A percentile compares a stretch with the other conserved stretches of the same genome.
Conservation (phyloP, 1,139 yeast genomes). For the Diutina sp. region DNA sequence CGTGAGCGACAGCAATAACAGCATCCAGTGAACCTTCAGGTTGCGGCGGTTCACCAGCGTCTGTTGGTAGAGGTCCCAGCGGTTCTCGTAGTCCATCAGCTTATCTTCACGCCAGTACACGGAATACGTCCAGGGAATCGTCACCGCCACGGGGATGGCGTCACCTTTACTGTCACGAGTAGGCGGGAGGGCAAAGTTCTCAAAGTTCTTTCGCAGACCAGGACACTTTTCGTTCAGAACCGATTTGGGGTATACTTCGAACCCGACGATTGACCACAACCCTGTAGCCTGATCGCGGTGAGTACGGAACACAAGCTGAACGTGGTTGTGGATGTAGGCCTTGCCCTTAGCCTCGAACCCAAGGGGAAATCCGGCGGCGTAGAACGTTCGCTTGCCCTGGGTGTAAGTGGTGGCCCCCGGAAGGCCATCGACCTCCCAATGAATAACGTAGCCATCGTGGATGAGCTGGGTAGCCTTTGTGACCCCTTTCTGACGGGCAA, state of each 20-base stretch:
- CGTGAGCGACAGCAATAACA: constrained; percentile 53
- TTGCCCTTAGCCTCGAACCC: constrained; percentile 48
- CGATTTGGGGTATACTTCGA: constrained; percentile 82
- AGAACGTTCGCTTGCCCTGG: constrained; percentile 46
- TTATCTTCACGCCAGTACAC: constrained; percentile 84
- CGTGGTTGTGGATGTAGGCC: constrained; percentile 63
- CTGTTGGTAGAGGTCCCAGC: constrained; percentile 68
- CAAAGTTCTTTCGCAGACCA: constrained; percentile 47
- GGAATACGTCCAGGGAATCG: constrained; percentile 71
- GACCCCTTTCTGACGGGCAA: constrained; percentile 36
- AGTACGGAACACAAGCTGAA: constrained; percentile 67
- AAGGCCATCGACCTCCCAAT: constrained; percentile 75
- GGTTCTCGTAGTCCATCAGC: constrained; percentile 48
- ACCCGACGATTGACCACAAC: constrained; percentile 63
- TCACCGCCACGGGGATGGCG: background rate
- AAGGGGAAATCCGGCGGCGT: constrained; percentile 78
- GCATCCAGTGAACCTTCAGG: constrained; percentile 55
- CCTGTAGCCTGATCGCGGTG: constrained; percentile 34
- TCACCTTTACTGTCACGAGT: constrained; percentile 10
- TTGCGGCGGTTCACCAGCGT: constrained; percentile 33
- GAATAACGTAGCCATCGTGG: constrained; percentile 59
- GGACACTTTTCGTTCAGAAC: constrained; percentile 59
- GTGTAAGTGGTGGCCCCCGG: constrained; percentile 86
- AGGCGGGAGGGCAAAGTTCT: constrained; percentile 34
- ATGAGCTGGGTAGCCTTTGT: constrained; percentile 49